These are phyloP conservation scores for Irineochytrium annulatum DNA, from an alignment of 192 early-diverging fungal genomes.

Conservation along the genomic window DNA sequence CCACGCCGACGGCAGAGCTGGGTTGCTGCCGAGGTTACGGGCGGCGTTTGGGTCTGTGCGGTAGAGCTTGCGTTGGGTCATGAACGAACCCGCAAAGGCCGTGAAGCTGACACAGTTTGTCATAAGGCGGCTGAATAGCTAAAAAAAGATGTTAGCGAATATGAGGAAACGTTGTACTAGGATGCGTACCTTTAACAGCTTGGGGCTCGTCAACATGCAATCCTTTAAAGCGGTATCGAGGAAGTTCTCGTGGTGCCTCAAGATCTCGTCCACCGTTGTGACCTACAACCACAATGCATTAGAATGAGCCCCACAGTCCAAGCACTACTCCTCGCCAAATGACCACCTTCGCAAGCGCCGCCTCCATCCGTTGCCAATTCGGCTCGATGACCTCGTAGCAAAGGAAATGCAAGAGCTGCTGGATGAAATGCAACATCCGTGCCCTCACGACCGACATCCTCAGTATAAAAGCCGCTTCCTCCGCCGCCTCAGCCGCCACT, in stretches of 20 bases:
- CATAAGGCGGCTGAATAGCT: constrained; percentile 67
- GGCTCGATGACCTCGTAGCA: constrained; percentile 92
- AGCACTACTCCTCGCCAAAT: too few species aligned
- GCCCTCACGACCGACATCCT: constrained; percentile 69
- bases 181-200: constrained; percentile 68
- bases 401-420: constrained; percentile 86
- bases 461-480: too few species aligned
- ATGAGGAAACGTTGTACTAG: not conserved
- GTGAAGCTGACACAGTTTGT: constrained; percentile 55
- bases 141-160: constrained; percentile 4
- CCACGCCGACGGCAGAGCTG: constrained; percentile 23
- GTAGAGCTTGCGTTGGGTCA: constrained; percentile 9
- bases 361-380: constrained; percentile 72
- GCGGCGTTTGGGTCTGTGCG: constrained; percentile 1
- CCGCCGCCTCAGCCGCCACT: too few species aligned
- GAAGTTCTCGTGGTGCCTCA: constrained; percentile 75
- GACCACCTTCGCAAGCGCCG: constrained; percentile 44
- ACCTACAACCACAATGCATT: constrained; percentile 42
- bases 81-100: constrained; percentile 54
- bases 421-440: constrained; percentile 86
- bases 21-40: constrained; percentile 24
- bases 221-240: constrained; percentile 85
- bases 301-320: too few species aligned
- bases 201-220: constrained; percentile 80
- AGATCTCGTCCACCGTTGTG: constrained; percentile 83